Evolutionary conservation across 2,329 filamentous ascomycete species (phyloP), one percentile per base, ranked within the genome.

Genomic region (Geosmithia morbida): DNA sequence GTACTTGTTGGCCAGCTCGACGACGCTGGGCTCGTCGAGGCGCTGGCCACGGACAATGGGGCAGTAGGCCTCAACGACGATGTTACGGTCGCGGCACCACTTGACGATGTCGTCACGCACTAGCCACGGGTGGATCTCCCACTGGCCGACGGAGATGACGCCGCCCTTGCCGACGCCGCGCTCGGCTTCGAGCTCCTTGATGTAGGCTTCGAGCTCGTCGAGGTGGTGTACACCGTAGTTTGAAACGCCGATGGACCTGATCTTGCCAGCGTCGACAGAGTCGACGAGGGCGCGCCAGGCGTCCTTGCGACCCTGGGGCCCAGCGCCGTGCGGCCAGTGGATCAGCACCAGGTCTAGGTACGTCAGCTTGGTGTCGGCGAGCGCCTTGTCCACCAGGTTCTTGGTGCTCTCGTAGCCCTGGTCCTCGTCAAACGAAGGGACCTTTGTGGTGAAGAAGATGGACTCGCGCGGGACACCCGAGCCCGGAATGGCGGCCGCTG

Each of bases 71-170:
- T 87, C 72, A 14, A 85, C 61, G 30, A 78, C 72, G 18, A 85
- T 67, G 50, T 71, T 71, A 17, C 78, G 71, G 61, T 81, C 70
- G 52, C 71, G 62, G 55, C 84, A 85, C 87, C 88, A 96, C 44
- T 76, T 68, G 8, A 81, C 79, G 51, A 96, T 87, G 57, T 95
- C 87, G 19, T 72, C 67, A n/a, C 88, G 73, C 8, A 80, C 72
- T 41, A 88, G 77, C 88, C 87, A 96, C 1, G 89, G 89, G 63
- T 96, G 89, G 11, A 96, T 67, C 65, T 96, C 89, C 64, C 84
- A 87, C 65, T 95, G 89, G 41, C 87, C 88, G 39, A 95, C 84
- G 51, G 81, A 84, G 57, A 95, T 74, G 41, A 86, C 68, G 20
- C 86, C 86, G 43, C 77, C 80, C 53, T 78, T 81, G 10, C 80